Percentiles rank a stretch among this genome's conserved stretches.
phyloP scores from a whole-genome alignment of 306 rosid genomes.

The Pyrus betulifolia region DNA sequence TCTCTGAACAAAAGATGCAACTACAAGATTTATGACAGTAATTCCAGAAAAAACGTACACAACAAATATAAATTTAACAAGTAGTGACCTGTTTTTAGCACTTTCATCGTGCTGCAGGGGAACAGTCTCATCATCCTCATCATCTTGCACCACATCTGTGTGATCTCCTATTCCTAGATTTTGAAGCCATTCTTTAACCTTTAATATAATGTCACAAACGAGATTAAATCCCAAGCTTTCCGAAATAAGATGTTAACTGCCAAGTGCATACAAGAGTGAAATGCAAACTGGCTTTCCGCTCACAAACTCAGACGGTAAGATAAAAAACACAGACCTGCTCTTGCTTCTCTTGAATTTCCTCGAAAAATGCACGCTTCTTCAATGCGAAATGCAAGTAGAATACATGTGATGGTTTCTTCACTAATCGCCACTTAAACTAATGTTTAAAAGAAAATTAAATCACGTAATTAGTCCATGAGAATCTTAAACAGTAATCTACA shows the following conservation, averaged over 20 bases:
- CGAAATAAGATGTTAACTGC: conserved; percentile 28
- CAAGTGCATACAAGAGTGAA: conserved; percentile 17
- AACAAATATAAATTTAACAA: neutral
- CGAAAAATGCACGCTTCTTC: conserved; percentile 82
- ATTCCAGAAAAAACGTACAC: conserved; percentile 2
- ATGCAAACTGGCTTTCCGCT: neutral
- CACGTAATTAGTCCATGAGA: neutral
- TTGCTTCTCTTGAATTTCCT: conserved; percentile 95
- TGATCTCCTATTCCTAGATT: conserved; percentile 99
- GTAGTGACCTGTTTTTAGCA: conserved; percentile 59
- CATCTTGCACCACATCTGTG: conserved; percentile 59
- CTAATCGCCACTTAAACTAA: conserved; percentile 92
- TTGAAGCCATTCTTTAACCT: conserved; percentile 99
- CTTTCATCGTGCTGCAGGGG: conserved; percentile 67
- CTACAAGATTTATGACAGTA: conserved; percentile 14
- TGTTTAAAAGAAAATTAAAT: neutral
- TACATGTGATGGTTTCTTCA: conserved; percentile 94
- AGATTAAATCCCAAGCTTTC: conserved; percentile 58
- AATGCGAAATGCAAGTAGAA: conserved; percentile 82
- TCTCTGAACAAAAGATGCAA: conserved; percentile 61
- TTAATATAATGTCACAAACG: conserved; percentile 69
- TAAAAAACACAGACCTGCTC: conserved; percentile 62
- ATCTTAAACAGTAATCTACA: neutral
- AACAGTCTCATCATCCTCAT: conserved; percentile 75
- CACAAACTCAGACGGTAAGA: neutral